Percentiles rank a stretch among this genome's conserved stretches.
These are phyloP conservation scores for Populus davidiana DNA, from an alignment of 345 rosid genomes.

Conservation along the genomic window DNA sequence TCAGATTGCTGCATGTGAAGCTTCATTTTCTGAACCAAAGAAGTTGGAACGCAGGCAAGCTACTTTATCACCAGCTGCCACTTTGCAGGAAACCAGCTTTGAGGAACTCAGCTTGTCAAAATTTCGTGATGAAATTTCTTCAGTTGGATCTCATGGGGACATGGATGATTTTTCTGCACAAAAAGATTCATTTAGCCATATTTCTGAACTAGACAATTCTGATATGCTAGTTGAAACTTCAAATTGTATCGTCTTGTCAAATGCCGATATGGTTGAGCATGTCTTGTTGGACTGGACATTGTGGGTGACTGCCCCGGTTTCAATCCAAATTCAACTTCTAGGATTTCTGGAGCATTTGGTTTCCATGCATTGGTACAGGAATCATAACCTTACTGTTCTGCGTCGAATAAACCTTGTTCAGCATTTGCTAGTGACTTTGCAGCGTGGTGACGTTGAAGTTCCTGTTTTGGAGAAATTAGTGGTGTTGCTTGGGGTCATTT, in stretches of 20 bases:
- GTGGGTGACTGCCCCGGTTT: constrained; percentile 91
- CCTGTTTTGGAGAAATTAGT: constrained; percentile 95
- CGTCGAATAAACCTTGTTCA: constrained; percentile 95
- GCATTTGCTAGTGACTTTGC: constrained; percentile 90
- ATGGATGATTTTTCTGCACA: constrained; percentile 91
- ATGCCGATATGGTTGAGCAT: constrained; percentile 98
- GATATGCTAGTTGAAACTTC: constrained; percentile 84
- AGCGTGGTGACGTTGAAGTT: constrained; percentile 98
- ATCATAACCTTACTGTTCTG: constrained; percentile 91
- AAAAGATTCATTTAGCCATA: constrained; percentile 86
- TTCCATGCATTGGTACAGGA: constrained; percentile 99
- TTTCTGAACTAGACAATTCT: constrained; percentile 86
- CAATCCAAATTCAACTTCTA: constrained; percentile 88
- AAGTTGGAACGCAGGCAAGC: constrained; percentile 47
- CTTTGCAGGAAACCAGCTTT: constrained; percentile 61
- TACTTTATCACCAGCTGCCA: constrained; percentile 45
- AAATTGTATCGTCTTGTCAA: constrained; percentile 94
- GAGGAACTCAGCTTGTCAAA: constrained; percentile 76
- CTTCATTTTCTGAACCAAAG: constrained; percentile 94
- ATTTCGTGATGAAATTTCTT: constrained; percentile 78
- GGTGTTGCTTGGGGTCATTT: constrained; percentile 91
- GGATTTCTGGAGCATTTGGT: constrained; percentile 97
- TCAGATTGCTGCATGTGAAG: constrained; percentile 98
- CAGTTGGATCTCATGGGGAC: constrained; percentile 89
- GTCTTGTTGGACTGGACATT: constrained; percentile 98